Percentiles rank a stretch among this genome's conserved stretches.
phyloP scores from a whole-genome alignment of 345 rosid species.

The Arabis alpina region DNA sequence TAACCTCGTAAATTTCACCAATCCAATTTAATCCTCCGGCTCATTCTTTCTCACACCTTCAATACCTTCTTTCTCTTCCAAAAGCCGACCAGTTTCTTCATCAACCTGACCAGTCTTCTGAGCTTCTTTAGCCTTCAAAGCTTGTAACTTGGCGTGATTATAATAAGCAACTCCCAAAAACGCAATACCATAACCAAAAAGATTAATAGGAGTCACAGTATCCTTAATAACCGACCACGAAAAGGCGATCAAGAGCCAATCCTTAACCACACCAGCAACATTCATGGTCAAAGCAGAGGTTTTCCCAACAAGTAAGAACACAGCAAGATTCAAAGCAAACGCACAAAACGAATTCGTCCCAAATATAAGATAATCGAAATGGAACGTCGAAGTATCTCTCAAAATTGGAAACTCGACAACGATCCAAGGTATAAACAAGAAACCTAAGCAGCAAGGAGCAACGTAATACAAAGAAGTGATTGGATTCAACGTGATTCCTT shows the following conservation, averaged over 20 bases:
- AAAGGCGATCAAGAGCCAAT: constrained; percentile 81
- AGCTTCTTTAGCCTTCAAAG: constrained; percentile 59
- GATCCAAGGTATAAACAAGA: constrained; percentile 64
- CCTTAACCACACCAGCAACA: constrained; percentile 84
- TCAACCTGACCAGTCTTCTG: constrained; percentile 54
- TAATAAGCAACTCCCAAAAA: constrained; percentile 76
- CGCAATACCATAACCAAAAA: constrained; percentile 71
- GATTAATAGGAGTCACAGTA: constrained; percentile 67
- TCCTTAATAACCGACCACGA: constrained; percentile 88
- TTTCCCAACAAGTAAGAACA: constrained; percentile 76
- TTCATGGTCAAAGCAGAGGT: constrained; percentile 89
- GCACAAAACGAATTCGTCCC: constrained; percentile 72
- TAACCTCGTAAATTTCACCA: neutral
- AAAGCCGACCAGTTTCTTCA: constrained; percentile 62
- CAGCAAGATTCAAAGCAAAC: constrained; percentile 77
- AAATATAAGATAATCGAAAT: constrained; percentile 58
- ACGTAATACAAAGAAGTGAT: constrained; percentile 69
- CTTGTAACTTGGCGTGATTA: constrained; percentile 67
- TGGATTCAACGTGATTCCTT: constrained; percentile 61
- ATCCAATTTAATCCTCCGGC: constrained; percentile 49
- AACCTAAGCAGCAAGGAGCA: constrained; percentile 64
- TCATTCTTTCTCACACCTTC: constrained; percentile 68
- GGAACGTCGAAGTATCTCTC: constrained; percentile 60
- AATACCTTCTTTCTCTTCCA: constrained; percentile 54
- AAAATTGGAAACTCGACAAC: constrained; percentile 59